Base-by-base conservation (phyloP, 2,329 filamentous ascomycete species). In the Mycosphaerella sp. region DNA sequence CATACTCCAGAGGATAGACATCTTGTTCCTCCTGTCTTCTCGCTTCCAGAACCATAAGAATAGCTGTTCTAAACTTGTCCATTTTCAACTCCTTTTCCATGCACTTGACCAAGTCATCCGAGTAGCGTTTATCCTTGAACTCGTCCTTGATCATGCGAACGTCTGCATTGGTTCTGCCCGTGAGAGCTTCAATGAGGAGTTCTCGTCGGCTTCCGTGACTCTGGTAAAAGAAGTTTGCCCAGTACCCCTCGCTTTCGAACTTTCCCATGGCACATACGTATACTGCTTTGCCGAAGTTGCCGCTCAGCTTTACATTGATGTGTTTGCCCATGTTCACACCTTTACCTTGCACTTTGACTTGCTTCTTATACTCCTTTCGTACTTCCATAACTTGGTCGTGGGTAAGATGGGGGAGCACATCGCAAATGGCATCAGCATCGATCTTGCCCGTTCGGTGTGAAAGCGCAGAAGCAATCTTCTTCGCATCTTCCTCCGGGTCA, bases 191-290 rank as follows among this genome's bases (percentile, higher is more conserved):
- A 62, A 97, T 96, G 47, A 98, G 79, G 32, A 98, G 77, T 69
- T 97, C 91, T 5, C 90, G 82, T 2, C 89, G 80, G 6, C 84
- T 87, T 62, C 85, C 87, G 68, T 91, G 86, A 34, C 85, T 84
- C 66, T 96, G 91, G 71, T 96, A 97, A 84, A 89, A 97, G 70
- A 89, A 95, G 68, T 96, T 97, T 53, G 91, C 89, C 90, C 93
- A 98, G 75, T 95, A 95, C 0, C 89, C 88, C 69, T 98, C 93
- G 60, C 84, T 85, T 72, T 96, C 93, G 84, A 89, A 97, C 46
- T 80, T 79, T 8, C 93, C 93, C 0, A 97, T 79, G 0, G 91
- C 89, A 2, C 88, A 90, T 3, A 90, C 83, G 68, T 97, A 96
- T 64, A 86, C 89, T 6, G 87, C 86, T 71, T 97, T 97, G 71